Conservation (phyloP, 1,284 basidiomycete genomes). For the Leccinum pachyderme region DNA sequence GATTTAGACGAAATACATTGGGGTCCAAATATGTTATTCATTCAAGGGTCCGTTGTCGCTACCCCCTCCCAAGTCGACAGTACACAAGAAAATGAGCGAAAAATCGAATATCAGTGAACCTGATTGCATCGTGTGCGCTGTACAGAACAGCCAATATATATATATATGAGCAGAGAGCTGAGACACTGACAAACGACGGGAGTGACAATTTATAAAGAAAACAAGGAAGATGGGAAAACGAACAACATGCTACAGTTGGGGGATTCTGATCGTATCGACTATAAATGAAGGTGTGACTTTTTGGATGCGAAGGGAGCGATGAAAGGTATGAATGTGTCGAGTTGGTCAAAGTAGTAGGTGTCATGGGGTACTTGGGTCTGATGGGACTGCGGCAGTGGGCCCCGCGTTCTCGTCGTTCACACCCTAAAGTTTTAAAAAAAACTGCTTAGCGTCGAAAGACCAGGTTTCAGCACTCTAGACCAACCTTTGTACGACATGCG, state of each 20-base stretch:
- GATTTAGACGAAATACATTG: not conserved
- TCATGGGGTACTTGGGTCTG: slow-evolving; percentile 10
- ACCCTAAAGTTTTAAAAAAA: slow-evolving; percentile 20
- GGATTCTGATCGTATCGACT: slow-evolving; percentile 8
- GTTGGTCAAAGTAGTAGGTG: slow-evolving; percentile 1
- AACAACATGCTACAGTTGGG: slow-evolving; percentile 28
- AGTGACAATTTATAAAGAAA: slow-evolving; percentile 10
- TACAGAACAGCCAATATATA: slow-evolving; percentile 22
- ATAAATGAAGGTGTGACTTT: slow-evolving; percentile 20
- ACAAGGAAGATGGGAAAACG: slow-evolving; percentile 4
- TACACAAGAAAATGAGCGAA: slow-evolving; percentile 15
- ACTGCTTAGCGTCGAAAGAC: slow-evolving; percentile 1
- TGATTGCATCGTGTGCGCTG: slow-evolving; percentile 16
- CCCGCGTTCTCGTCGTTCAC: slow-evolving; percentile 22
- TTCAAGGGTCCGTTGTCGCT: slow-evolving; percentile 15
- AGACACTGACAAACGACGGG: slow-evolving; percentile 5
- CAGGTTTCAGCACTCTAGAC: slow-evolving; percentile 15
- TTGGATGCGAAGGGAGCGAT: slow-evolving; percentile 3
- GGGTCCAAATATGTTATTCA: slow-evolving; percentile 15
- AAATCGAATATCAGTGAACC: not conserved
- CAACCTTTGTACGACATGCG: slow-evolving; percentile 74
- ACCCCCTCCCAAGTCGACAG: slow-evolving; percentile 4
- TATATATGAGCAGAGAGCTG: slow-evolving; percentile 26
- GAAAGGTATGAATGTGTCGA: slow-evolving; percentile 2
- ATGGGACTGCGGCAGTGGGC: slow-evolving; percentile 8